Evolutionary conservation across 176 grass and related monocot genomes (phyloP), one percentile per base, ranked within the genome.

Genomic region (Secale cereale): DNA sequence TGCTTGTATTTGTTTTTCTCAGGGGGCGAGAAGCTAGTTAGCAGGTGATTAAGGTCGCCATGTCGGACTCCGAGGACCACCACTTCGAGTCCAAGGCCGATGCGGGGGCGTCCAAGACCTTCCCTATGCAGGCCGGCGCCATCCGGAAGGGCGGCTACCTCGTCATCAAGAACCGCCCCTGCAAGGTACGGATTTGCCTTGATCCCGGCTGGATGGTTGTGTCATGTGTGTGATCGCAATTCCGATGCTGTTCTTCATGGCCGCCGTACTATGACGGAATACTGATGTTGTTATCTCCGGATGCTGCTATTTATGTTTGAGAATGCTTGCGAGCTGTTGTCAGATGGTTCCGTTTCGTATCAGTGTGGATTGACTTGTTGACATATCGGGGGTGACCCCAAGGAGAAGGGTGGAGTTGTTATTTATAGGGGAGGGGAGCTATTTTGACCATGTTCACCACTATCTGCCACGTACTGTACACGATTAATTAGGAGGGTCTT

Each of bases 81-180:
- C 94, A 97, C 57, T 97, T 97, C 77, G 92, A 97, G 83, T 97
- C 94, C 26, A 97, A 97, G 92, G 92, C 92, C 17, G 95, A 97
- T 14, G 90, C 95, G 0, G 95, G 95, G 1, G 95, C 95, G 74
- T 97, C 95, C 69, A 97, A 94, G 95, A 97, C 95, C 62, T 97
- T 86, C 78, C 92, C 95, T 10, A 92, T 94, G 95, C 92, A 97
- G 90, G 95, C 95, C 54, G 95, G 95, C 19, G 91, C 92, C n/a
- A 89, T 97, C 86, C 90, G 95, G 65, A 97, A 97, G 90, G 92
- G 91, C 63, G 92, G 95, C 28, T 84, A 93, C 88, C 17, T 97
- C 86, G 92, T 97, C 76, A 94, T 97, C 81, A 97, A 97, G 90
- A 41, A 59, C 57, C 87, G 95, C n/a, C 95, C 95, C 57, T 97